Evolutionary conservation across 176 grass and related monocot species (phyloP), one percentile per base, ranked within the genome.

Genomic region (Typha latifolia): DNA sequence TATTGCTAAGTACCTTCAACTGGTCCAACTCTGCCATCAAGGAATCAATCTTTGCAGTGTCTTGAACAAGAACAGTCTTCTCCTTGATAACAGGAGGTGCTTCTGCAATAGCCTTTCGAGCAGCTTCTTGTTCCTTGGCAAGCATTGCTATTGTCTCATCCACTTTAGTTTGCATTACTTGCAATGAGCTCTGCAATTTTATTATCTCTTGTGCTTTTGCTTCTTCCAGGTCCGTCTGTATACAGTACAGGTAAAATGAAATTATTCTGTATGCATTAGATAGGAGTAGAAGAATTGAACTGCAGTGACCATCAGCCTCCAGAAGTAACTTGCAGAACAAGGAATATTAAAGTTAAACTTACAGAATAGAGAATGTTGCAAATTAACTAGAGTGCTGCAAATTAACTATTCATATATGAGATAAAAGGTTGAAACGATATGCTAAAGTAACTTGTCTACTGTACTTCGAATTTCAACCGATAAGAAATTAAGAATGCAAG

Each of bases 171-270:
- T 99, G 86, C 66, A 90, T 18, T 77, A 68, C 86, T 84, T 90
- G 85, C 52, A 99, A 81, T 62, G 89, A 90, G 65, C 68, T 87
- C 49, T 93, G 89, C 55, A 93, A 52, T 77, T 99, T 99, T 62
- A 81, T 81, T 65, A 86, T 63, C 66, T 99, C 94, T 71, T 79
- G 84, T 49, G 74, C 73, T 83, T 96, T 96, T 72, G 82, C 75
- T 86, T 99, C 94, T 86, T 99, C 94, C 68, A 99, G 81, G 65
- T 92, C 88, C 61, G 81, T 84, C 89, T 93, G 85, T 74, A 69
- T 73, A 12, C 56, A 81, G 2, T 20, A 64, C 34, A 79, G 70
- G 73, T 47, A 47, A 59, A 59, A 59, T 19, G 3, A 59, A 59
- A 59, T 21, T 3, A 22, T 59, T 59, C 53, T 59, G 7, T 43